phyloP scores from a whole-genome alignment of 208 protist genomes.

The Leishmania aethiopica region DNA sequence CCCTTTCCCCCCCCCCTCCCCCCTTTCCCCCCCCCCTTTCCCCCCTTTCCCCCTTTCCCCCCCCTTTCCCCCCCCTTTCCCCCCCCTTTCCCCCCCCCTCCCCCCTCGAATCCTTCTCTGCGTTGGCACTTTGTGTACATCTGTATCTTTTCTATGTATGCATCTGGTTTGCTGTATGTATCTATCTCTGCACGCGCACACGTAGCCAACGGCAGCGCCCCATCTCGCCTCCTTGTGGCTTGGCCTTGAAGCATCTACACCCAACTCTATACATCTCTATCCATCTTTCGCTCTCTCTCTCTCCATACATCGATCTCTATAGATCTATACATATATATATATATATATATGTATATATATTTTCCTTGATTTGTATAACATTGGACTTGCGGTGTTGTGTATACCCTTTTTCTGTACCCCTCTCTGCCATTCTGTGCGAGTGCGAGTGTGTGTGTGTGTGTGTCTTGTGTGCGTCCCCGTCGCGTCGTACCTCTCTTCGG shows the following conservation, averaged over 20 bases:
- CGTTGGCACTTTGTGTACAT: neutral
- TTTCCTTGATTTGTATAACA: neutral
- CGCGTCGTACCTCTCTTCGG: too few relatives aligned
- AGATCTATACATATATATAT: too few relatives aligned
- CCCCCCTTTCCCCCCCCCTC: neutral
- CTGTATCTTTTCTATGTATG: neutral
- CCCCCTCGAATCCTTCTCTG: neutral
- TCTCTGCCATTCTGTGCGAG: neutral
- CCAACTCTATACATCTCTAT: too few relatives aligned
- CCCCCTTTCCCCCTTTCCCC: neutral
- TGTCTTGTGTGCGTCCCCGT: neutral
- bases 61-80: neutral
- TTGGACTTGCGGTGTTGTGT: neutral
- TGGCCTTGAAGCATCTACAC: too few relatives aligned
- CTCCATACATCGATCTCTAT: too few relatives aligned
- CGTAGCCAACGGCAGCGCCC: too few relatives aligned
- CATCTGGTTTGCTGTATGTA: constrained; percentile 1
- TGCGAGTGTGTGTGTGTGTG: neutral
- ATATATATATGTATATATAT: too few relatives aligned
- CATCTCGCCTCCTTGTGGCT: too few relatives aligned
- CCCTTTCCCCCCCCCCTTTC: neutral
- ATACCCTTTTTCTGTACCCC: neutral
- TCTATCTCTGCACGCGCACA: neutral
- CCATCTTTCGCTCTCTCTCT: too few relatives aligned
- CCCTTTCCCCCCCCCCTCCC: neutral